A percentile compares a stretch with the other conserved stretches of the same genome.
Evolutionary conservation across 2,329 filamentous ascomycete genomes (phyloP).

Genomic region (Lasiodiplodia gonubiensis): DNA sequence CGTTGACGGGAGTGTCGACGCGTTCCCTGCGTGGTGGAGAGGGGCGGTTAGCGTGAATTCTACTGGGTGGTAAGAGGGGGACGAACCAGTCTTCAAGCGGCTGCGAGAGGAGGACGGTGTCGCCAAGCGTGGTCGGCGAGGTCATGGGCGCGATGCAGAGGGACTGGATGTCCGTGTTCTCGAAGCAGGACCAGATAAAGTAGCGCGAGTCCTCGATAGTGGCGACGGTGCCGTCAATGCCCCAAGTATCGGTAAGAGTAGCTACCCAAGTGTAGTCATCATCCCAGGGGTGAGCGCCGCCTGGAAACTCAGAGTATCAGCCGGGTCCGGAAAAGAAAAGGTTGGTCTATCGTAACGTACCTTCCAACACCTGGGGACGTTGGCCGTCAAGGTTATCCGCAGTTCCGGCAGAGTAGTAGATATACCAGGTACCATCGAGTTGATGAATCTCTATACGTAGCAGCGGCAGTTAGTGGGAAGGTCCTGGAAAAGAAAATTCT

Average conservation of each 20-base stretch:
- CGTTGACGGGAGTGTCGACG: conserved; percentile 59
- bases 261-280: conserved; percentile 55
- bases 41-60: neutral
- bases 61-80: neutral
- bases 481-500: neutral
- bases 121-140: conserved; percentile 52
- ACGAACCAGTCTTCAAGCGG: conserved; percentile 56
- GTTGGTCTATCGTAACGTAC: conserved; percentile 38
- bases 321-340: neutral
- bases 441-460: conserved; percentile 15
- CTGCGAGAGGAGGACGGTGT: conserved; percentile 56
- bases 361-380: conserved; percentile 58
- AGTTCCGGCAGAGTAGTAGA: conserved; percentile 64
- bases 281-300: conserved; percentile 60
- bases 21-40: conserved; percentile 44
- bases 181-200: conserved; percentile 61
- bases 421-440: conserved; percentile 56
- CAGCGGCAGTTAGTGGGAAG: neutral
- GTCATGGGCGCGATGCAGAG: conserved; percentile 51
- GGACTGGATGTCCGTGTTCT: conserved; percentile 49
- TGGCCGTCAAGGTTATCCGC: conserved; percentile 56
- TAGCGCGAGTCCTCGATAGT: conserved; percentile 57
- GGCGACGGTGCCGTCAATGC: conserved; percentile 61
- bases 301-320: conserved; percentile 36
- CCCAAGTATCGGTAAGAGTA: conserved; percentile 57